Evolutionary conservation across 2,329 filamentous ascomycete species (phyloP).

Genomic region (Camillea tinctor): DNA sequence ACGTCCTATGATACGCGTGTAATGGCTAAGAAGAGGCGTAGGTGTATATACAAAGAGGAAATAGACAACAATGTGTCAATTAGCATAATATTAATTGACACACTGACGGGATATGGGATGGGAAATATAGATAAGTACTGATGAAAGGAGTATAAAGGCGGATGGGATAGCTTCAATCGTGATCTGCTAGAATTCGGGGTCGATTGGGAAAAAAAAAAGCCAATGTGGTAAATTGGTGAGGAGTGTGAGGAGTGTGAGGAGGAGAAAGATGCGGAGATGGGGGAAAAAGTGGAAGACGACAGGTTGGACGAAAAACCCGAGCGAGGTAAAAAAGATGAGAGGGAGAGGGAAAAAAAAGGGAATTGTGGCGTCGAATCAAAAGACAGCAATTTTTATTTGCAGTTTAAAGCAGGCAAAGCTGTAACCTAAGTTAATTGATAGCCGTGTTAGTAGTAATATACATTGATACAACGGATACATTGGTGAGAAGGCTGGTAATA

Average conservation of each 20-base stretch:
- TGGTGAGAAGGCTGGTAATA: slow-evolving; percentile 12
- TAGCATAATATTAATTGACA: neutral
- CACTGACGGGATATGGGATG: neutral
- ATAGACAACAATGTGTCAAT: neutral
- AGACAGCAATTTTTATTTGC: slow-evolving; percentile 1
- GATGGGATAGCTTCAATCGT: neutral
- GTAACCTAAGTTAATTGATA: neutral
- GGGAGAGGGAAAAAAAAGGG: slow-evolving; percentile 13
- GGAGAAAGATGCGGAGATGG: slow-evolving; percentile 33
- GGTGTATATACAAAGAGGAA: no score
- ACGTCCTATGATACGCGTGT: neutral
- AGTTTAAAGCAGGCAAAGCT: neutral
- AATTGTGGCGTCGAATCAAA: slow-evolving; percentile 21
- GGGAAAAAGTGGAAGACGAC: slow-evolving; percentile 23
- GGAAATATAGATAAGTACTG: neutral
- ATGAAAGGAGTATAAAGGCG: neutral
- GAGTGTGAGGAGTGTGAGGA: no score
- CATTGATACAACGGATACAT: no score
- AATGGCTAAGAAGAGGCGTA: neutral
- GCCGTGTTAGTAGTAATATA: no score
- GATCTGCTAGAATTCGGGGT: slow-evolving; percentile 22
- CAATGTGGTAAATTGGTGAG: slow-evolving; percentile 18
- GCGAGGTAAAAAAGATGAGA: no score
- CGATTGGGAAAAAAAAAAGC: slow-evolving; percentile 17
- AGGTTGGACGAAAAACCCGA: slow-evolving; percentile 21